A percentile compares a stretch with the other conserved stretches of the same genome.
Conservation (phyloP, 257 asterid species). For the Solanum chmielewskii region DNA sequence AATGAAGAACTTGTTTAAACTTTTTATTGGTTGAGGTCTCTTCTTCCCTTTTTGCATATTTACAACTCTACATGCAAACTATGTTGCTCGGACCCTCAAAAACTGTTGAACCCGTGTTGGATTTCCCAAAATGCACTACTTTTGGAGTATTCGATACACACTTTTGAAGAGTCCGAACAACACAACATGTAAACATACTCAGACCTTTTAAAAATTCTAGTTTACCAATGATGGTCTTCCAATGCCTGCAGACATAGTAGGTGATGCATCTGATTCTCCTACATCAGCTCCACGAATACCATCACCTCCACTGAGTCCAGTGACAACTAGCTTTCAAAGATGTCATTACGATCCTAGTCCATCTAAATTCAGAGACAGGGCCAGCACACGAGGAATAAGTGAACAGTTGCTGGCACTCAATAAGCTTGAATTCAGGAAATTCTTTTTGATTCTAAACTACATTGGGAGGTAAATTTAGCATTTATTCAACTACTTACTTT, state of each 20-base stretch:
- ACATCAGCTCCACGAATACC: not conserved
- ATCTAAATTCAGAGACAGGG: constrained; percentile 3
- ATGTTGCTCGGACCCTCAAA: not conserved
- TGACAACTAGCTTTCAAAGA: not conserved
- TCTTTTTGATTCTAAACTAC: constrained; percentile 59
- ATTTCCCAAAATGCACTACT: not conserved
- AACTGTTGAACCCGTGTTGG: not conserved
- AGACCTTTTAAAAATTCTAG: not conserved
- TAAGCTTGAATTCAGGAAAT: constrained; percentile 43
- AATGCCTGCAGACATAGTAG: not conserved
- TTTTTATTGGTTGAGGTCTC: not conserved
- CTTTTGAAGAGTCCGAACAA: not conserved
- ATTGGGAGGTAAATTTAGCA: constrained; percentile 38
- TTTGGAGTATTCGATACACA: not conserved
- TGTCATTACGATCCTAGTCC: not conserved
- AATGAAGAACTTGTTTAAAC: not conserved
- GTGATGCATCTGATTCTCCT: not conserved
- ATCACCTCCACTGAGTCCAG: not conserved
- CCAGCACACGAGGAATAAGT: constrained; percentile 1
- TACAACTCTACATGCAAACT: not conserved
- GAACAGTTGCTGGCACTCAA: constrained; percentile 27
- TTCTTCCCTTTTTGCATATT: not conserved
- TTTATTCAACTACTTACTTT: not conserved
- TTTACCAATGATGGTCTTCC: not conserved
- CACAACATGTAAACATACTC: not conserved